A percentile compares a stretch with the other conserved stretches of the same genome.
phyloP scores from a whole-genome alignment of 768 basidiomycete species.

The Lactarius evosmus region DNA sequence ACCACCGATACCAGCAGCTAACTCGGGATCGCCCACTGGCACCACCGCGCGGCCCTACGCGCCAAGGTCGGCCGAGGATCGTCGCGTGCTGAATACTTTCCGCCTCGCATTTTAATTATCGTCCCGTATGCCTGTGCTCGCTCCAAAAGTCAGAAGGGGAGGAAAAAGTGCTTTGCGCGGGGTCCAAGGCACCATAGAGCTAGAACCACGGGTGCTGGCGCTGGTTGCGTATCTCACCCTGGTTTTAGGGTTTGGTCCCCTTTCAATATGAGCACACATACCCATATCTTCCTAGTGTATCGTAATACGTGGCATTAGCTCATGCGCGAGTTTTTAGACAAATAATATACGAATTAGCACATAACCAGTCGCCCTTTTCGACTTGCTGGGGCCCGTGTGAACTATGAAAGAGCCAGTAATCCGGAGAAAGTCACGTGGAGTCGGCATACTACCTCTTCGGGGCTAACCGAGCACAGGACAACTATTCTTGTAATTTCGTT shows the following conservation, averaged over 20 bases:
- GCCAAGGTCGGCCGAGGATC: slow-evolving; percentile 37
- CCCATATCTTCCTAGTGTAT: slow-evolving; percentile 10
- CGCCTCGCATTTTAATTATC: slow-evolving; percentile 34
- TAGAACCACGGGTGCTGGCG: not conserved
- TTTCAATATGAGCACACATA: not conserved
- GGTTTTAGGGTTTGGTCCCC: slow-evolving; percentile 12
- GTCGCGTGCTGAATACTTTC: slow-evolving; percentile 37
- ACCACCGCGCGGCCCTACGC: slow-evolving; percentile 29
- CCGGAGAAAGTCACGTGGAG: not conserved
- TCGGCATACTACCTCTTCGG: not conserved
- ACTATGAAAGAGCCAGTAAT: not conserved
- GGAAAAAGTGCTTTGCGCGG: not conserved
- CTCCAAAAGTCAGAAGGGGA: slow-evolving; percentile 11
- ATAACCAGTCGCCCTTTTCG: not conserved
- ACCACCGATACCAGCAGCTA: slow-evolving; percentile 18
- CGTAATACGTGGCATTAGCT: slow-evolving; percentile 22
- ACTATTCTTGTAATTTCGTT: not conserved
- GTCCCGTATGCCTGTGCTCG: slow-evolving; percentile 3
- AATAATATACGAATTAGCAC: slow-evolving; percentile 12
- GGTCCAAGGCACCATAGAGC: not conserved
- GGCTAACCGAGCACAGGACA: not conserved
- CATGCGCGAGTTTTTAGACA: slow-evolving; percentile 5
- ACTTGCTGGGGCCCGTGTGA: not conserved
- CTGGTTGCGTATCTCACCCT: slow-evolving; percentile 3
- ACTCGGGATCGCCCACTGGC: slow-evolving; percentile 18